Evolutionary conservation across 495 filamentous ascomycete genomes (phyloP), one percentile per base, ranked within the genome.

Genomic region (Echria macrotheca): DNA sequence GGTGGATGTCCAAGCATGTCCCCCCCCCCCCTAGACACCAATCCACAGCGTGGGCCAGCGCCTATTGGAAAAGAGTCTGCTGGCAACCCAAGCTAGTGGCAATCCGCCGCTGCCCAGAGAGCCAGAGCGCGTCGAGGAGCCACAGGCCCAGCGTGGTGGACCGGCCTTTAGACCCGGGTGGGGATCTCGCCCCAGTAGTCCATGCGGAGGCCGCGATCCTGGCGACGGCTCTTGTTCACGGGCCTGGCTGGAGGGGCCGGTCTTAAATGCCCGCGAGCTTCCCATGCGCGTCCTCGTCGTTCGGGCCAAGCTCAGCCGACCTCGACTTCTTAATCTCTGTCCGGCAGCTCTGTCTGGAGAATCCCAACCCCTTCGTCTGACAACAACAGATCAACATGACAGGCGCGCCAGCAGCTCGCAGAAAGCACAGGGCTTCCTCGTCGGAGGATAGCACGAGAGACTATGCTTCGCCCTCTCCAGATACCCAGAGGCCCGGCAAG

Each of bases 401-500:
- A 19, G 31, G 43, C 29, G 37, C 45, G 21, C 40, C 50, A 6
- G 43, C 36, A 7, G 29, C 50, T 24, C 35, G 15, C 28, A 50
- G 43, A 22, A 63, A 64, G 44, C 45, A 49, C 37, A 55, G 53
- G 31, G 54, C 56, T 7, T 53, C 56, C 21, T 60, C 63, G n/a
- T 54, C 63, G 22, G 58, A 52, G 2, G 54, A 54, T 15, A 50
- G 44, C 48, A 64, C 24, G 8, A 33, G 31, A 33, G 64, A 68
- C 14, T 61, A 64, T 31, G 50, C 57, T 18, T 55, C 63, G 9
- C 53, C 57, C 7, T 54, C 58, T 1, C 50, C 58, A 5, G 46
- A 58, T 14, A 55, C 55, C 11, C 42, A 54, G 14, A 53, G 58
- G 9, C 61, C 55, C 28, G 56, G 33, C 24, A 65, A 70, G 52